A percentile compares a stretch with the other conserved stretches of the same genome.
These are phyloP conservation scores for Musa troglodytarum DNA, from an alignment of 176 grass and related monocot species.

Conservation along the genomic window DNA sequence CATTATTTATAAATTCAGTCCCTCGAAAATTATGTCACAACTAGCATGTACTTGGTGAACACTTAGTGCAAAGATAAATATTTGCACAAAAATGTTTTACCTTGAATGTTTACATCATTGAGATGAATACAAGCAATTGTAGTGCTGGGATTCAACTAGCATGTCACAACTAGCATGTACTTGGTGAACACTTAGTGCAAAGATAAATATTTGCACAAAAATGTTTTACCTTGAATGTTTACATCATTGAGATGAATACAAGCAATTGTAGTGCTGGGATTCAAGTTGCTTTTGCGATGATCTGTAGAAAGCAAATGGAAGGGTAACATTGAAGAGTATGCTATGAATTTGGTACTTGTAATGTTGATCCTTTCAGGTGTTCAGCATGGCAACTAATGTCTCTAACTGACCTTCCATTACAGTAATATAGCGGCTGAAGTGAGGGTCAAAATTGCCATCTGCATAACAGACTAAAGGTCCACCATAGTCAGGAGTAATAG, in stretches of 20 bases:
- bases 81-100: slow-evolving; percentile 33
- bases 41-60: background rate
- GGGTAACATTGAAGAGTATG: background rate
- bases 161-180: background rate
- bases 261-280: slow-evolving; percentile 59
- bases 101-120: slow-evolving; percentile 27
- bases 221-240: slow-evolving; percentile 46
- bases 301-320: slow-evolving; percentile 39
- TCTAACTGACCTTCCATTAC: slow-evolving; percentile 68
- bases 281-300: slow-evolving; percentile 57
- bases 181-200: slow-evolving; percentile 1
- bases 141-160: slow-evolving; percentile 71
- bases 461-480: slow-evolving; percentile 59
- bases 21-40: background rate
- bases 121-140: slow-evolving; percentile 54
- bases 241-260: slow-evolving; percentile 34
- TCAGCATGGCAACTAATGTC: slow-evolving; percentile 1
- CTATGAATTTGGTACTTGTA: background rate
- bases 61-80: slow-evolving; percentile 8
- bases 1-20: background rate
- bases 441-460: slow-evolving; percentile 86
- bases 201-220: slow-evolving; percentile 6
- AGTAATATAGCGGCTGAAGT: slow-evolving; percentile 74
- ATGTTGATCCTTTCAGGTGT: background rate
- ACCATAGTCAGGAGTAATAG: slow-evolving; percentile 84